Percentiles rank a stretch among this genome's conserved stretches.
Evolutionary conservation across 306 rosid species (phyloP).

Genomic region (Cicer arietinum): DNA sequence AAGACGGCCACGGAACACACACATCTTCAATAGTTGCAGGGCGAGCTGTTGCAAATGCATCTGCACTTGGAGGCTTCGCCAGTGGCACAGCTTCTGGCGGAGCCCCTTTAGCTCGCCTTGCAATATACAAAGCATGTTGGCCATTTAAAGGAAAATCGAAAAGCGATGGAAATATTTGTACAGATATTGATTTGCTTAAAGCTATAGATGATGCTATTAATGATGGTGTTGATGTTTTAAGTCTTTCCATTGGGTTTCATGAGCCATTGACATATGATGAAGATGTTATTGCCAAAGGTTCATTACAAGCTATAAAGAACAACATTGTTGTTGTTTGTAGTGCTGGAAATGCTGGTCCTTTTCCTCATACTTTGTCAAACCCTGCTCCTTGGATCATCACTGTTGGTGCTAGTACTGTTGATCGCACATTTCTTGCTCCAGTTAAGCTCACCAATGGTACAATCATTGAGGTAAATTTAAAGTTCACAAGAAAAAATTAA

Average conservation of each 20-base stretch:
- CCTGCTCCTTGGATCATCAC: conserved; percentile 92
- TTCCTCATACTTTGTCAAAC: conserved; percentile 61
- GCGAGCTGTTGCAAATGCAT: conserved; percentile 50
- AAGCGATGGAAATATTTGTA: conserved; percentile 65
- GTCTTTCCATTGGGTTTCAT: conserved; percentile 67
- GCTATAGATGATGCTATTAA: conserved; percentile 92
- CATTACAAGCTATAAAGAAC: conserved; percentile 69
- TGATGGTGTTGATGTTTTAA: conserved; percentile 81
- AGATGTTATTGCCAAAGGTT: conserved; percentile 69
- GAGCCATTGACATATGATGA: conserved; percentile 53
- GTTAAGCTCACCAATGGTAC: conserved; percentile 60
- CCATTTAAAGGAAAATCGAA: conserved; percentile 68
- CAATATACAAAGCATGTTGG: conserved; percentile 98
- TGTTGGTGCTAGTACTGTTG: conserved; percentile 82
- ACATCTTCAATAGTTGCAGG: conserved; percentile 88
- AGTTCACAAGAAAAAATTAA: neutral
- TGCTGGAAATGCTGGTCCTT: conserved; percentile 86
- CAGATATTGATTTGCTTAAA: conserved; percentile 72
- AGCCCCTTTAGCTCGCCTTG: conserved; percentile 72
- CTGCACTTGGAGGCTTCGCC: conserved; percentile 78
- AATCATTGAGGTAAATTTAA: conserved; percentile 57
- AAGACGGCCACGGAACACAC: conserved; percentile 92
- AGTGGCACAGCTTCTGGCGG: conserved; percentile 81
- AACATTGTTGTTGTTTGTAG: conserved; percentile 85
- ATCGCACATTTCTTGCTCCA: conserved; percentile 69